Evolutionary conservation across 2,329 filamentous ascomycete genomes (phyloP), one percentile per base, ranked within the genome.

Genomic region (Mycosphaerelloides madeirae): DNA sequence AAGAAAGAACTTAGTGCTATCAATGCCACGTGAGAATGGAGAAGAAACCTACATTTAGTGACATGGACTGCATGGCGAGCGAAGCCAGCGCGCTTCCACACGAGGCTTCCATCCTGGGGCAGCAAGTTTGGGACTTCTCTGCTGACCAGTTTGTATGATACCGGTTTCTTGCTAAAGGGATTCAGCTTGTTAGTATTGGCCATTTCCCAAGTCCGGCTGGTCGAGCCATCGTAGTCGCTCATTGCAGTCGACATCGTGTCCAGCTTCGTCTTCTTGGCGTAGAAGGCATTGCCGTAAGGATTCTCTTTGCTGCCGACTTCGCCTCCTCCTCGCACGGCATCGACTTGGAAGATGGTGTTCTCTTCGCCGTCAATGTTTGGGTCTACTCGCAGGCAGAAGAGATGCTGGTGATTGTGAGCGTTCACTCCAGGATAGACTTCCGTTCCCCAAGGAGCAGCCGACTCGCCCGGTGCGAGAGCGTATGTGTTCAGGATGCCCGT

Each of bases 401-500:
- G 77, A 66, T 96, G 90, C 68, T 96, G 89, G 67, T 96, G 90
- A 71, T 95, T 95, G 70, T 95, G 90, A 0, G 90, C 90, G 60
- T 95, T 95, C 61, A 95, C 88, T 31, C 87, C 83, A 0, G 87
- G 86, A 61, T 91, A 93, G 7, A 96, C 90, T 65, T 95, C 84
- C 0, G 89, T 95, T 44, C 90, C 90, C 87, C 87, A 95, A 48
- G 87, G 87, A 22, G 85, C 74, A 7, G 85, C 84, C 52, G 93
- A 86, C 67, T 95, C 89, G 36, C 80, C 85, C 0, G 83, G 79
- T 56, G 82, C 79, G 75, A 95, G 84, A 19, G 82, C 73, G 59
- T 95, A 95, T 0, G 90, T 96, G 74, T 95, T 95, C 42, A 96
- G 72, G 63, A 96, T 95, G 41, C 89, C 89, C 0, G 89, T 95